Evolutionary conservation across 495 filamentous ascomycete species (phyloP), one percentile per base, ranked within the genome.

Genomic region (Annulohypoxylon stygium): DNA sequence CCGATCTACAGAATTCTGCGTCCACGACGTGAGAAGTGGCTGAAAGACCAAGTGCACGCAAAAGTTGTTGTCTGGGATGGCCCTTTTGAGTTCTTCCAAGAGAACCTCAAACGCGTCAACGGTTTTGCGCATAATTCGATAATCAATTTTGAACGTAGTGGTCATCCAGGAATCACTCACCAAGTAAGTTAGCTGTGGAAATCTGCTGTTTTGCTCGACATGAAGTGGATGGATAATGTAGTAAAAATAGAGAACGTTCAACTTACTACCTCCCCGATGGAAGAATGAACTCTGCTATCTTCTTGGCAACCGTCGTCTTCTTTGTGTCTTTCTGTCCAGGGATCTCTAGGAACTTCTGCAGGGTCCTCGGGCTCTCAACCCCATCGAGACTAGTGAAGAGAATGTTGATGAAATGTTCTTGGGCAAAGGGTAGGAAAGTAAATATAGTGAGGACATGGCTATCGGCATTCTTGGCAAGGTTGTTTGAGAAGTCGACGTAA

Each of bases 1-100:
- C 23, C 76, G 79, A 25, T 80, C 81, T 9, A 73, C 70, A 71
- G 84, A 84, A 33, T 83, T 78, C 9, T 80, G 72, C 9, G 81
- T 79, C 45, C 82, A 82, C 9, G 78, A 71, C 30, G 62, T 76
- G 4, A 82, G 82, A 33, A 89, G 78, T 5, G 81, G 85, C 67
- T 89, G 87, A 66, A 86, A 82, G 37, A 86, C 75, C 30, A 85
- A 73, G 1, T 83, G 82, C 0, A 84, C 82, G 23, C 78, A 61
- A 25, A 85, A 77, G 33, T 81, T 81, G 12, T 59, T 61, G 11
- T 72, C 72, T 18, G 79, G 66, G 14, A 79, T 76, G 16, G 69
- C 43, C 10, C 60, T 50, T 16, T 53, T 61, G 3, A 81, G 39
- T 16, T 77, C 67, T 14, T 58, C 65, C 4, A 78, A 71, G 0